Evolutionary conservation across 306 rosid genomes (phyloP).

Genomic region (Rubus parviflorus): DNA sequence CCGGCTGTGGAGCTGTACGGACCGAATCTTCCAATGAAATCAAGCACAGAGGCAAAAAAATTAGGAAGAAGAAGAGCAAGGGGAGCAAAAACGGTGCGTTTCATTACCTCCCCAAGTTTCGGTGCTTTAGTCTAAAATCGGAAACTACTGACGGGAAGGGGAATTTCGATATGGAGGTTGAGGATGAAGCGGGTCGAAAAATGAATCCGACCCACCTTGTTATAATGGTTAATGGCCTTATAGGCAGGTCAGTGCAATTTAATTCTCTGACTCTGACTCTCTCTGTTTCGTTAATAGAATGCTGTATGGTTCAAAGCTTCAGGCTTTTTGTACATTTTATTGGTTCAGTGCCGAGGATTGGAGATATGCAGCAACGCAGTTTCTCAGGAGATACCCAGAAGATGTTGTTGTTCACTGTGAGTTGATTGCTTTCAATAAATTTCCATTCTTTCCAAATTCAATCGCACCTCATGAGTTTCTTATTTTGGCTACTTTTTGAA

Average conservation of each 20-base stretch:
- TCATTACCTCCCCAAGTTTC: slow-evolving; percentile 40
- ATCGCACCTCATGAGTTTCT: neutral
- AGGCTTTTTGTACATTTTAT: neutral
- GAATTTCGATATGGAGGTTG: slow-evolving; percentile 56
- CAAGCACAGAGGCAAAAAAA: slow-evolving; percentile 12
- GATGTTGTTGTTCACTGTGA: slow-evolving; percentile 81
- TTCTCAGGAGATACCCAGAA: slow-evolving; percentile 53
- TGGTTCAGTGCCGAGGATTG: slow-evolving; percentile 71
- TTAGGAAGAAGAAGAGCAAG: slow-evolving; percentile 22
- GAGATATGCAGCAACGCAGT: slow-evolving; percentile 73
- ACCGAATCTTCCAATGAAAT: neutral
- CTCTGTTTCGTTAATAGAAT: neutral
- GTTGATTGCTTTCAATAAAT: slow-evolving; percentile 19
- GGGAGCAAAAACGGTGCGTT: slow-evolving; percentile 19
- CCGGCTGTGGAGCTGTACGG: slow-evolving; percentile 2
- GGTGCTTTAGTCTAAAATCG: slow-evolving; percentile 50
- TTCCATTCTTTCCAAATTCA: too few species aligned
- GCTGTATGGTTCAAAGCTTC: neutral
- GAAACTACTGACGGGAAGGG: slow-evolving; percentile 38
- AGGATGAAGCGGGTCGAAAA: slow-evolving; percentile 35
- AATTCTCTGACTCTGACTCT: neutral
- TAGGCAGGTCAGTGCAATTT: slow-evolving; percentile 57
- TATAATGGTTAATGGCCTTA: slow-evolving; percentile 77
- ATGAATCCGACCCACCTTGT: slow-evolving; percentile 60
- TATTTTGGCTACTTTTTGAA: neutral